Conservation (phyloP, 2,329 filamentous ascomycete genomes). For the Penicillium sp. region DNA sequence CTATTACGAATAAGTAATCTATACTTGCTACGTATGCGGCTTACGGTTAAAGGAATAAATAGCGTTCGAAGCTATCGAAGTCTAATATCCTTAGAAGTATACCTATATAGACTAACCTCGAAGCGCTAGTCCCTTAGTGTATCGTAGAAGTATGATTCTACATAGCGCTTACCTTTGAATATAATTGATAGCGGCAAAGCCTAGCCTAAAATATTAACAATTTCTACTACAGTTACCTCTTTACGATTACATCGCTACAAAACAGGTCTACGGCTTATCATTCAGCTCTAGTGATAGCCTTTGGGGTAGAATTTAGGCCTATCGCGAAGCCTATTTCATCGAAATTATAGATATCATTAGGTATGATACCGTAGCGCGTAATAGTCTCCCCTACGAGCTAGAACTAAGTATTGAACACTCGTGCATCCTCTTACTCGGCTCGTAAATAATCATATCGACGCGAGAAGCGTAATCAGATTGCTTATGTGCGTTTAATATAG, state of each 20-base stretch:
- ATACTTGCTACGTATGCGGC: no score
- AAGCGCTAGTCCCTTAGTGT: no score
- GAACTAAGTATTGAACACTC: neutral
- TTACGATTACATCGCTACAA: constrained; percentile 15
- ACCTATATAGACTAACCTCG: no score
- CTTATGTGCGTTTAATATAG: neutral
- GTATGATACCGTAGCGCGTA: neutral
- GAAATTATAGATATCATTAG: constrained; percentile 10
- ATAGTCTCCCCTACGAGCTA: neutral
- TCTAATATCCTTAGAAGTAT: no score
- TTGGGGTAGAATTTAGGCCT: neutral
- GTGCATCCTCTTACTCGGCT: neutral
- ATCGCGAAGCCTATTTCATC: constrained; percentile 6
- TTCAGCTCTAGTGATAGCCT: neutral
- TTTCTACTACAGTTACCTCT: no score
- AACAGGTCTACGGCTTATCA: neutral
- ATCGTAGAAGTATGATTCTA: no score
- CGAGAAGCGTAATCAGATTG: neutral
- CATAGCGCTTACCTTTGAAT: no score
- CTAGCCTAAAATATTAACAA: no score
- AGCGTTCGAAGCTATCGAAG: no score
- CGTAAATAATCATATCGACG: neutral
- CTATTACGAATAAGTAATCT: no score
- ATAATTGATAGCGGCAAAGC: no score
- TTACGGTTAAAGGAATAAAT: no score